Evolutionary conservation across 2,329 filamentous ascomycete species (phyloP), one percentile per base, ranked within the genome.

Genomic region (Phaeosphaeria sp.): DNA sequence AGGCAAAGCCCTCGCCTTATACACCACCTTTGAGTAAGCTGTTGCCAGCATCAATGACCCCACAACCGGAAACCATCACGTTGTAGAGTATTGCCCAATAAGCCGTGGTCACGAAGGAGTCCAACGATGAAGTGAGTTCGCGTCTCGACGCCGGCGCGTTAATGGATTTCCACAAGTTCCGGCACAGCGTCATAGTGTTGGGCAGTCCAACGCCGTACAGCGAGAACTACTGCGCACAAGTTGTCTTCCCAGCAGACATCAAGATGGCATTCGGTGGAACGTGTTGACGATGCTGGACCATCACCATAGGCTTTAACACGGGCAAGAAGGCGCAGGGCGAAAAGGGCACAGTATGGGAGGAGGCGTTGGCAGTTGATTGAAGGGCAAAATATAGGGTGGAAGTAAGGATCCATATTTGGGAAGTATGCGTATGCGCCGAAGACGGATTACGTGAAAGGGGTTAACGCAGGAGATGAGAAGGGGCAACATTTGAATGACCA

Each of bases 181-280:
- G 90, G 36, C 89, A 90, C 0, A 93, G 92, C 71, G 84, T 93
- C 47, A 87, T 93, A 1, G 77, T 92, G 1, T 84, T 85, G 39
- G 87, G 87, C 2, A 82, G 85, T 4, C 73, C 76, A 10, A 77
- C 63, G 22, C 75, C 85, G 1, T 93, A 85, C 72, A 88, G 89
- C 13, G 90, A 93, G 73, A 90, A 93, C 71, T 91, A 84, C 69
- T 93, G 89, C 90, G 84, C 79, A 2, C 86, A 88, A 67, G 74
- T 92, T 33, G 73, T 74, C 17, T 72, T 90, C 41, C 66, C 69
- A 0, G 60, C 59, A 3, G 53, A 58, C 6, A 85, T 51, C 22
- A 58, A 57, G 39, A 59, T 59, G 56, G 50, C 59, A n/a, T 59
- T 58, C 21, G 52, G 56, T 5, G 36, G 54, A 4, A 90, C 92